Base-by-base conservation (phyloP, 2,329 filamentous ascomycete species). In the Trichoderma arundinaceum region DNA sequence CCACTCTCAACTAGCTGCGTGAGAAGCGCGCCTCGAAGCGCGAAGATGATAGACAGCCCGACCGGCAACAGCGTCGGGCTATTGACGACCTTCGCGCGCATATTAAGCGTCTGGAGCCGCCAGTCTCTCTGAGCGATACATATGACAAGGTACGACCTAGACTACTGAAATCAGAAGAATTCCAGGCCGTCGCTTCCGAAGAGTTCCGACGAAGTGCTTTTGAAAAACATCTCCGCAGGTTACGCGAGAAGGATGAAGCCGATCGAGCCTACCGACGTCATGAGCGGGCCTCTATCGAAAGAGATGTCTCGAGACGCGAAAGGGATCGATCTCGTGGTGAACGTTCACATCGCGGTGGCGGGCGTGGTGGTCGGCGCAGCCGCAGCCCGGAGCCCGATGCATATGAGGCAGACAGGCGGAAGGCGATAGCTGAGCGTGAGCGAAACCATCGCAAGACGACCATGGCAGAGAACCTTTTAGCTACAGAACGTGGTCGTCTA, bases 371-470 rank as follows among this genome's bases (percentile, higher is more conserved):
- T 71, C 83, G 92, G 72, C 86, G 87, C 72, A 96, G 92, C 75
- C 92, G 93, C 72, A 94, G 90, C 72, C 94, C 93, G n/a, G 95
- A 98, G 77, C 87, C 88, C 66, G 94, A 99, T 79, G 88, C 92
- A 19, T 99, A 99, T 77, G 95, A 98, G 78, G 95, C 94, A 67
- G 95, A 99, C 76, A 89, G 95, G 70, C 90, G 93, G 73, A 95
- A 94, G 77, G 94, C 94, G 49, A 94, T 95, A 74, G 93, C 94
- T 66, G 94, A 97, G 75, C 90, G 96, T 54, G 96, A 98, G 80
- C 90, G 94, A 70, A 94, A 96, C 72, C 96, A 97, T 79, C 89
- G 92, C 77, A 96, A 95, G 80, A 83, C 87, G 51, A 88, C 85
- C 75, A 88, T 88, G 79, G 91, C 90, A 69, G 87, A 89, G 72